Evolutionary conservation across 2,329 filamentous ascomycete species (phyloP), one percentile per base, ranked within the genome.

Genomic region (Ploettnerulaceae sp.): DNA sequence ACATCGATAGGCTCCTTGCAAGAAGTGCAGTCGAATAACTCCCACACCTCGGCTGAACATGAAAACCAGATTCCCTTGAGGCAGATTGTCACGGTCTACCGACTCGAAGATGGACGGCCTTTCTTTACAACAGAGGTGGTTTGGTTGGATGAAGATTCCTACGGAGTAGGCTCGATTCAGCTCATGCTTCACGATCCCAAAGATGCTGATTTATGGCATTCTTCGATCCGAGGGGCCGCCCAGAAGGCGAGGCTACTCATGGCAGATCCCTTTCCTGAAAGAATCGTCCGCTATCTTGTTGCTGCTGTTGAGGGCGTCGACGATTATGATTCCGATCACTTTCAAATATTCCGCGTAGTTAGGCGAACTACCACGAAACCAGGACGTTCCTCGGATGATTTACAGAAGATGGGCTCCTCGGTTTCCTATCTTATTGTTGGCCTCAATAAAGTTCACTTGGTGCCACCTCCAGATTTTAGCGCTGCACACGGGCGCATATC

Each of bases 391-490:
- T 75, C 76, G 12, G 83, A 86, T 49, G 82, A 86, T 55, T 63
- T 86, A 33, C 72, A 78, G 38, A 86, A 85, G 58, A 65, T 81
- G 21, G 74, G 75, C 29, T 79, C 81, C 7, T 79, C 75, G 7
- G 75, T 84, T 18, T 85, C 78, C 64, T 85, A 85, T 60, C 71
- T 87, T 52, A 82, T 77, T 5, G 73, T 87, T 60, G 83, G 83
- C 15, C 72, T 82, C 24, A 81, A 86, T 67, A 84, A 82, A 61
- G 67, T 86, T 25, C 82, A 86, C 65, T 58, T 87, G 38, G 73
- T 87, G 35, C 81, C 81, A n/a, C 61, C 83, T 24, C 74, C 79
- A 32, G 84, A 81, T 55, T 67, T 72, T 15, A 70, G 69, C 24
- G 73, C 71, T 55, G 71, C 52, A 67, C 71, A 20, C 76, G 77